A percentile compares a stretch with the other conserved stretches of the same genome.
These are phyloP conservation scores for Phalaenopsis equestris DNA, from an alignment of 106 monocot genomes.

Conservation along the genomic window DNA sequence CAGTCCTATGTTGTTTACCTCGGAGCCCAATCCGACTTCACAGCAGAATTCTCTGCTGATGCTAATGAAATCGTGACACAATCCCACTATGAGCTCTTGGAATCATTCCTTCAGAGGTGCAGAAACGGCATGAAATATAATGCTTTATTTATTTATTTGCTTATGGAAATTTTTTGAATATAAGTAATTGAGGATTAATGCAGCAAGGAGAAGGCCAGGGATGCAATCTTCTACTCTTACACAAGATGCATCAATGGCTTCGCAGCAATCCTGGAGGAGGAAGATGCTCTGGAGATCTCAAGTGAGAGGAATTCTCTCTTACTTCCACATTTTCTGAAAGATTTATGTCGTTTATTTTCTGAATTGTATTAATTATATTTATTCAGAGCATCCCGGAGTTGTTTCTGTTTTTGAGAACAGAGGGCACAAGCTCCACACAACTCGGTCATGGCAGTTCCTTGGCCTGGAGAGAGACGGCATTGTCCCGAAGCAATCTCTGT, in stretches of 20 bases:
- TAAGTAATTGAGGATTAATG: background rate
- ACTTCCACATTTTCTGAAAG: background rate
- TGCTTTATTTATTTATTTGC: too few species aligned
- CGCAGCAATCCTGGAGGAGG: slow-evolving; percentile 33
- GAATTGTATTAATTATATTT: background rate
- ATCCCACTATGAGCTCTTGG: slow-evolving; percentile 23
- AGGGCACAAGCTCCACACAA: slow-evolving; percentile 50
- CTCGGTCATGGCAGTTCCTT: slow-evolving; percentile 60
- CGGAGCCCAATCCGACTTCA: slow-evolving; percentile 7
- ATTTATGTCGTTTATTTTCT: background rate
- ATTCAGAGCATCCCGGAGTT: slow-evolving; percentile 36
- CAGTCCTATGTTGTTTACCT: slow-evolving; percentile 24
- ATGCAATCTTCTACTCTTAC: slow-evolving; percentile 35
- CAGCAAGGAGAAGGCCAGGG: slow-evolving; percentile 29
- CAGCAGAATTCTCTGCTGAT: slow-evolving; percentile 6
- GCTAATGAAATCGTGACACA: background rate
- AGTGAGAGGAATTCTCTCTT: slow-evolving; percentile 11
- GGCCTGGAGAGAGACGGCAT: slow-evolving; percentile 26
- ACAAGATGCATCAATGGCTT: slow-evolving; percentile 29
- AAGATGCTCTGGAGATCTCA: slow-evolving; percentile 21
- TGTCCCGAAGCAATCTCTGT: slow-evolving; percentile 34
- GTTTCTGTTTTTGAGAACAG: slow-evolving; percentile 45
- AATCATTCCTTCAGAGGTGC: slow-evolving; percentile 17
- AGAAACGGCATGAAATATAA: background rate
- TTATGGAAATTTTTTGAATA: background rate